Percentiles rank a stretch among this genome's conserved stretches.
Conservation (phyloP, 768 basidiomycete genomes). For the Exsudoporus frostii region DNA sequence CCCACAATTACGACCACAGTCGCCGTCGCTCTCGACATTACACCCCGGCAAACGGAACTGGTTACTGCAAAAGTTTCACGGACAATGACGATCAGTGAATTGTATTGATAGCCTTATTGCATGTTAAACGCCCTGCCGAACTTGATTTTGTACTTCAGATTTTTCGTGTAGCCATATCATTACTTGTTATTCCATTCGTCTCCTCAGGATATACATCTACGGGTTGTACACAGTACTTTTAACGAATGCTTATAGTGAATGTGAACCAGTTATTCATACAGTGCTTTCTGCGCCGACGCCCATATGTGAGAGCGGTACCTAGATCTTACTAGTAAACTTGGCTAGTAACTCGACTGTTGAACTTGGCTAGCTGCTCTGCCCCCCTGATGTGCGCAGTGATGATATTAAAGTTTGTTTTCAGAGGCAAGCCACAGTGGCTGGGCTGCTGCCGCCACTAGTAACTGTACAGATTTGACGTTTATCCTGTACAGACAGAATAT, state of each 20-base stretch:
- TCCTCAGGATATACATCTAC: not conserved
- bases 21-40: not conserved
- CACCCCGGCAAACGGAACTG: conserved; percentile 6
- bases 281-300: not conserved
- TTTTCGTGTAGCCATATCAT: conserved; percentile 1
- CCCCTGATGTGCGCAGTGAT: not conserved
- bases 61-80: conserved; percentile 14
- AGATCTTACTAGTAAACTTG: not conserved
- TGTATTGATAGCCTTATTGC: not conserved
- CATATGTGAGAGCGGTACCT: not conserved
- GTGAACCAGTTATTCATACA: not conserved
- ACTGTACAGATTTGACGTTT: not conserved
- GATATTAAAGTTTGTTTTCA: no score
- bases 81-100: not conserved
- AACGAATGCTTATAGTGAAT: no score
- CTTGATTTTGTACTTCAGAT: not conserved
- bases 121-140: not conserved
- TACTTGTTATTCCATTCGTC: not conserved
- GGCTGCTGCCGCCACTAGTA: not conserved
- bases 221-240: not conserved
- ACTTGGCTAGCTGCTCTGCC: not conserved
- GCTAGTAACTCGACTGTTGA: not conserved
- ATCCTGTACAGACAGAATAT: not conserved
- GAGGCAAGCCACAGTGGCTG: not conserved
- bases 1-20: not conserved